Evolutionary conservation across 2,329 filamentous ascomycete species (phyloP).

Genomic region (Alternaria panax): DNA sequence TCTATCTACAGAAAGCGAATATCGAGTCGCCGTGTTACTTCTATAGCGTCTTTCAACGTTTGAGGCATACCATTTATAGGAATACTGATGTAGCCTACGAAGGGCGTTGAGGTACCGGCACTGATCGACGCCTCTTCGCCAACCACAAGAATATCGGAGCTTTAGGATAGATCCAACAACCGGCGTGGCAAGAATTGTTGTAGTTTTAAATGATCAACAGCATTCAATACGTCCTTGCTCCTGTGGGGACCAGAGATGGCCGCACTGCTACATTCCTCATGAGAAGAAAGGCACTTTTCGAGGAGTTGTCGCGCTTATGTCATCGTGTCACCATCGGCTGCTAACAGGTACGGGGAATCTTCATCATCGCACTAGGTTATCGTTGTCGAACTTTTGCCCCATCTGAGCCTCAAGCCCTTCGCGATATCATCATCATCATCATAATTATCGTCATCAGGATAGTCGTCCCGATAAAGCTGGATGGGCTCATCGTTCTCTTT

Average conservation of each 20-base stretch:
- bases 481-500: not conserved
- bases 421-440: not conserved
- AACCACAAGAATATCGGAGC: not conserved
- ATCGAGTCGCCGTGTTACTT: not conserved
- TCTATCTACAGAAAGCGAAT: conserved; percentile 15
- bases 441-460: not conserved
- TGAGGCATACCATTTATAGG: not conserved
- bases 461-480: not conserved
- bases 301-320: not conserved
- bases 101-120: not conserved
- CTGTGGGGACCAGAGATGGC: not conserved
- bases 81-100: not conserved
- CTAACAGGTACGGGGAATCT: not conserved
- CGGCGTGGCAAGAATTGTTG: not conserved
- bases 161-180: not conserved
- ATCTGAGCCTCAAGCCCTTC: too few species aligned
- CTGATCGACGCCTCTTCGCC: not conserved
- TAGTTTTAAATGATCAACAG: not conserved
- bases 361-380: too few species aligned
- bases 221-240: not conserved
- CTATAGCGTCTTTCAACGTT: conserved; percentile 12
- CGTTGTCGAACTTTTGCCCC: too few species aligned
- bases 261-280: not conserved
- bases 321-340: not conserved
- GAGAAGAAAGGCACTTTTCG: not conserved